These are phyloP conservation scores for Penicillium fimorum DNA, from an alignment of 495 filamentous ascomycete genomes.

Conservation along the genomic window DNA sequence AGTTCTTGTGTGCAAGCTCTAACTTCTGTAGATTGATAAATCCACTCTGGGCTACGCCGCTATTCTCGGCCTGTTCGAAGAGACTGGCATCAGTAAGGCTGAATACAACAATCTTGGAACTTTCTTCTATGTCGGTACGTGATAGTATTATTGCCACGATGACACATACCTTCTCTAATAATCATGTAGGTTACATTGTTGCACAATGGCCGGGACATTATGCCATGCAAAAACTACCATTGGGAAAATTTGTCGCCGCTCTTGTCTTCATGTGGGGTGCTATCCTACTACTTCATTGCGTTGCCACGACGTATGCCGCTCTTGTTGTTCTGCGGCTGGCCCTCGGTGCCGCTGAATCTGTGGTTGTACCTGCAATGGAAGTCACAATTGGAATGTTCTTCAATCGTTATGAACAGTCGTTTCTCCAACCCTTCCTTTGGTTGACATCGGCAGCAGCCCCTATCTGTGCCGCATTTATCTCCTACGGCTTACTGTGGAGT, in stretches of 20 bases:
- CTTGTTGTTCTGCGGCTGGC: constrained; percentile 24
- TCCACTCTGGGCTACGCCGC: constrained; percentile 23
- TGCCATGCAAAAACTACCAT: constrained; percentile 24
- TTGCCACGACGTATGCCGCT: constrained; percentile 19
- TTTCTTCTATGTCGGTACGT: constrained; percentile 25
- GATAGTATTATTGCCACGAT: not conserved
- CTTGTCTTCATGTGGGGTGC: constrained; percentile 22
- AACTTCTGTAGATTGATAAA: constrained; percentile 23
- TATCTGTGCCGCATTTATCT: constrained; percentile 25
- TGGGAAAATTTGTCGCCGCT: constrained; percentile 24
- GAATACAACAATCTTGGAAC: constrained; percentile 28
- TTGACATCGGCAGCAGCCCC: constrained; percentile 19
- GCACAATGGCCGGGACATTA: constrained; percentile 26
- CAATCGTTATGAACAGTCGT: constrained; percentile 21
- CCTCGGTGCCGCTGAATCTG: constrained; percentile 23
- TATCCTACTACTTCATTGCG: constrained; percentile 24
- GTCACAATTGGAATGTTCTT: constrained; percentile 33
- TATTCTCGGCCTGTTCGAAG: constrained; percentile 28
- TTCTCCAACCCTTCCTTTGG: constrained; percentile 28
- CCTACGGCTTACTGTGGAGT: constrained; percentile 25
- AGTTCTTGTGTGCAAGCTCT: not conserved
- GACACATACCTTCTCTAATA: not conserved
- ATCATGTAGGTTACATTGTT: constrained; percentile 13
- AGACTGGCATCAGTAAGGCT: constrained; percentile 16
- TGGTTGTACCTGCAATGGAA: constrained; percentile 26